Base-by-base conservation (phyloP, 805 yeast species). In the Wickerhamiella azymoides region DNA sequence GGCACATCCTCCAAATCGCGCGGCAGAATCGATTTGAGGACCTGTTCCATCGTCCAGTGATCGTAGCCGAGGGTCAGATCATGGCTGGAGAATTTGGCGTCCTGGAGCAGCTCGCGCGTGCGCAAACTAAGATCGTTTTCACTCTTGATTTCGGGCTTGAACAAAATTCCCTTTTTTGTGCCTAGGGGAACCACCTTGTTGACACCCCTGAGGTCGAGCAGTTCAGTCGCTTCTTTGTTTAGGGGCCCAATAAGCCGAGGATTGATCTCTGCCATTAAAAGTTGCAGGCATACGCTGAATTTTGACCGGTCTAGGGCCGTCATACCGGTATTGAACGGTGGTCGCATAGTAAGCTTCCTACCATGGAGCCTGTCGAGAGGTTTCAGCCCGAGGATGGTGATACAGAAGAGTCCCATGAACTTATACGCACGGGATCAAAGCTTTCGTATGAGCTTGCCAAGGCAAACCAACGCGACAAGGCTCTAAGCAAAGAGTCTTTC, bases 31-130 rank as follows among this genome's bases (percentile, higher is more conserved):
- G 94, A 74, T 39, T 70, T 67, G 33, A 92, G 66, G 13, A 92
- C 80, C 54, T 92, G 96, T 47, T 93, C 98, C 0, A 88, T 71
- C 53, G 77, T 77, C 97, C 97, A 92, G 61, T 76, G 84, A 42
- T 76, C 71, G 59, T 92, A 92, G 50, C 70, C 80, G 43, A 92
- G 62, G 0, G 56, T 59, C 47, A 84, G 66, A 2, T 63, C 67
- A 56, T 81, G 78, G 1, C 79, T 75, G 33, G 62, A 61, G 10
- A 81, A 58, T 5, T 60, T 57, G 1, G 77, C 72, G 26, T 73
- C 71, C 11, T 66, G 54, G 2, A 88, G 62, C 47, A 70, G 70
- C 10, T 62, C 62, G 24, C 62, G 51, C 0, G 84, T 70, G 10
- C 57, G 62, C 1, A 62, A 51, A 0, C 78, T 62, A 11, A 82